phyloP scores from a whole-genome alignment of 2,329 filamentous ascomycete species.

The Aspergillaceae sp. region DNA sequence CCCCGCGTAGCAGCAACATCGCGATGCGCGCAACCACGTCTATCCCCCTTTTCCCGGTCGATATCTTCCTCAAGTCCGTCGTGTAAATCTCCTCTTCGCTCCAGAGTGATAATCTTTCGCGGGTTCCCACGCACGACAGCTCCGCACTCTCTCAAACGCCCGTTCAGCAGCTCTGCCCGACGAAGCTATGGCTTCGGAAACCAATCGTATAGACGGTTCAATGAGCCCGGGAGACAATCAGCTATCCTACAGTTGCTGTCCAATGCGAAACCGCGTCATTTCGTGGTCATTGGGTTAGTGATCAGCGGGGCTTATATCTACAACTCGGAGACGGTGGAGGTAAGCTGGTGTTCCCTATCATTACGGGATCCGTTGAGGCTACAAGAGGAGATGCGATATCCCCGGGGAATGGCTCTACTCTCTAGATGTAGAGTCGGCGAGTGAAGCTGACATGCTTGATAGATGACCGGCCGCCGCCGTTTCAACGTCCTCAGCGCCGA shows the following conservation, averaged over 20 bases:
- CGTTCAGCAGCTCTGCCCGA: constrained; percentile 8
- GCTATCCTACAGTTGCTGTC: constrained; percentile 10
- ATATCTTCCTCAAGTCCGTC: too few relatives aligned
- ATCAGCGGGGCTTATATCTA: constrained; percentile 44
- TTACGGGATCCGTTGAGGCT: too few relatives aligned
- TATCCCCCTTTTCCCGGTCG: too few relatives aligned
- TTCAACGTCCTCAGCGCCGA: constrained; percentile 49
- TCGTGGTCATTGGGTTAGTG: constrained; percentile 31
- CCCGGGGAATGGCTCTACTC: too few relatives aligned
- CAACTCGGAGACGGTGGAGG: constrained; percentile 50
- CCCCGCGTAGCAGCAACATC: too few relatives aligned
- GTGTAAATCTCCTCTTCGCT: too few relatives aligned
- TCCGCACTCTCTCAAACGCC: background rate
- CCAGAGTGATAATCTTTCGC: too few relatives aligned
- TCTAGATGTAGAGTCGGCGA: too few relatives aligned
- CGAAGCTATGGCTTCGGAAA: constrained; percentile 5
- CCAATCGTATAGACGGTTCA: constrained; percentile 14
- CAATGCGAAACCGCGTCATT: constrained; percentile 19
- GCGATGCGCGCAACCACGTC: too few relatives aligned
- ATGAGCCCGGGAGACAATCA: constrained; percentile 5
- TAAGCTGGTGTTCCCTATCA: constrained; percentile 10
- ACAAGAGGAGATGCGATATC: too few relatives aligned
- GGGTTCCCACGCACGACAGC: too few relatives aligned
- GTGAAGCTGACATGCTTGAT: constrained; percentile 1
- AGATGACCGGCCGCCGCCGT: constrained; percentile 47